Evolutionary conservation across 1,284 basidiomycete genomes (phyloP), one percentile per base, ranked within the genome.

Genomic region (Anthracocystis setariae): DNA sequence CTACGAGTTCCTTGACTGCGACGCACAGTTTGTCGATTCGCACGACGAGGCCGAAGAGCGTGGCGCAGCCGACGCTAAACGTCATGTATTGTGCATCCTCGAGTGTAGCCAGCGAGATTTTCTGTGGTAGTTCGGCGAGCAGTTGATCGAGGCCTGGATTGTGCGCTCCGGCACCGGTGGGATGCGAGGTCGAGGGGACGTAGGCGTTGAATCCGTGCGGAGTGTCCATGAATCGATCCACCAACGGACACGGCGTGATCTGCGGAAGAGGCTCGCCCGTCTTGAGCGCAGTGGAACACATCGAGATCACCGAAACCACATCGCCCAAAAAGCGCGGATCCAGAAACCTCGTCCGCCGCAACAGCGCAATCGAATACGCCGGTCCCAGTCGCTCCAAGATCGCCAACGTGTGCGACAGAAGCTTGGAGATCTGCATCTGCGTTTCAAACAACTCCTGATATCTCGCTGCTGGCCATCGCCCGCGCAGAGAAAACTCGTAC

Each of bases 241-340:
- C 84, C 3, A 94, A 85, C 0, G 92, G 92, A 69, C 90, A 90
- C 0, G 92, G 91, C 0, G 91, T 93, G 45, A 94, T 91, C 77
- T 94, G 92, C 0, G 92, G 92, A 18, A 94, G 84, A 0, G 92
- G 89, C 13, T 85, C 85, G 4, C 90, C 92, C 0, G 89, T 90
- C n/a, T 89, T 87, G 29, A 94, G 84, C 1, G 92, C 87, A 0
- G 84, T 82, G 0, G 84, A 82, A 82, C 84, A 68, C 79, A 83
- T 81, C 17, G 39, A 48, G 32, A 77, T 66, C 87, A 91, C 56
- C 23, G 47, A 35, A 27, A 76, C 61, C 42, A 63, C 51, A 66
- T 93, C 92, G 2, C 92, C 92, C 60, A 93, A 88, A 74, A 94
- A 94, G 65, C 90, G 87, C 0, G 90, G 87, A 79, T 94, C 91